phyloP scores from a whole-genome alignment of 345 rosid species.

The Streptanthus diversifolius region DNA sequence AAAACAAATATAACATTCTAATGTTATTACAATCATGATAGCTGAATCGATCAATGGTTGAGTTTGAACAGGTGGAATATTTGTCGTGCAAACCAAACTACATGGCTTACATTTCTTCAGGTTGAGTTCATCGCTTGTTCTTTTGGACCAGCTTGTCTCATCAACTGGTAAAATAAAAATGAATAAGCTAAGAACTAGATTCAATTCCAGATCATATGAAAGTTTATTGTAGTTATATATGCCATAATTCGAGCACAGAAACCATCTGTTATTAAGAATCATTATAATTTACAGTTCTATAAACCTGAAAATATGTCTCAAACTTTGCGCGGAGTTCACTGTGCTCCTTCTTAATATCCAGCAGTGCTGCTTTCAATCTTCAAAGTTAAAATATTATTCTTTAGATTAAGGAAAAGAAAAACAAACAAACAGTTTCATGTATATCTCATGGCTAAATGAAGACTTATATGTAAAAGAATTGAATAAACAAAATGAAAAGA shows the following conservation, averaged over 20 bases:
- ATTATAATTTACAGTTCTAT: neutral
- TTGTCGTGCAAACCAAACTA: conserved; percentile 5
- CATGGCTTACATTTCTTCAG: neutral
- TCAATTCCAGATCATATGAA: neutral
- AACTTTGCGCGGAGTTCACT: conserved; percentile 29
- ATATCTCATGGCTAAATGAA: neutral
- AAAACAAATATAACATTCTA: neutral
- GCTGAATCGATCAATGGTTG: neutral
- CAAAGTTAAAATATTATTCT: neutral
- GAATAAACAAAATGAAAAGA: neutral
- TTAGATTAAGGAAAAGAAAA: neutral
- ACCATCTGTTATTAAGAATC: neutral
- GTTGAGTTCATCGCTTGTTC: conserved; percentile 31
- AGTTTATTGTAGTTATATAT: neutral
- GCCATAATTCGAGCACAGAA: neutral
- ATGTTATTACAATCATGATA: neutral
- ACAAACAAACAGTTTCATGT: neutral
- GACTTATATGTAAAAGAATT: neutral
- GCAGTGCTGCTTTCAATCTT: conserved; percentile 20
- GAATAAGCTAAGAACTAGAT: neutral
- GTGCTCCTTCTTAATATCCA: conserved; percentile 25
- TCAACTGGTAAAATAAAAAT: conserved; percentile 5
- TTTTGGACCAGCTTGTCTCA: conserved; percentile 34
- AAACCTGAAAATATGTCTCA: conserved; percentile 29
- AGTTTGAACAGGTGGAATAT: neutral